These are phyloP conservation scores for Beauveria sp. DNA, from an alignment of 2,329 filamentous ascomycete genomes.

Conservation along the genomic window DNA sequence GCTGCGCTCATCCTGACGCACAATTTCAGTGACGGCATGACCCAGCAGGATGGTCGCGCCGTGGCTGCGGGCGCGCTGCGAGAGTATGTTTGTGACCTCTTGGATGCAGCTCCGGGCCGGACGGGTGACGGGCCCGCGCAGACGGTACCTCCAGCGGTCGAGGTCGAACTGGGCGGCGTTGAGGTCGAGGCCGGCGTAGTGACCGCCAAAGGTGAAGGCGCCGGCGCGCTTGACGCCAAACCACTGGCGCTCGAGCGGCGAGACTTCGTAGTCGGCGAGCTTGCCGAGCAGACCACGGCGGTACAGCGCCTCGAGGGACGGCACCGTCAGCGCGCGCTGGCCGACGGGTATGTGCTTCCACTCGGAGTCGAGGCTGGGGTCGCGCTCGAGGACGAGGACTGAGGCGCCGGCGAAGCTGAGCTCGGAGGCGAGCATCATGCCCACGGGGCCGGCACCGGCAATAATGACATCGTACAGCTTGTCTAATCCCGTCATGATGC, in stretches of 20 bases:
- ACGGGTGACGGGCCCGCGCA: constrained; percentile 22
- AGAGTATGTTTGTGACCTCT: constrained; percentile 16
- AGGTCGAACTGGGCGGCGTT: constrained; percentile 22
- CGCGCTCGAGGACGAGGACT: constrained; percentile 29
- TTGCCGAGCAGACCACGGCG: constrained; percentile 30
- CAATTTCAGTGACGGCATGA: constrained; percentile 17
- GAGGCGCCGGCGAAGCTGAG: constrained; percentile 24
- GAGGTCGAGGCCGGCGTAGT: constrained; percentile 25
- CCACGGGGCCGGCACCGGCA: constrained; percentile 28
- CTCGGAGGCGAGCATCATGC: constrained; percentile 30
- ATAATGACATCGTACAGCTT: constrained; percentile 27
- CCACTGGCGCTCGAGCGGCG: constrained; percentile 14
- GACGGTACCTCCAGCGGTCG: constrained; percentile 22
- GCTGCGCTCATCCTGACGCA: constrained; percentile 16
- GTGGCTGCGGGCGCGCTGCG: constrained; percentile 19
- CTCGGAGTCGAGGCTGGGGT: constrained; percentile 4
- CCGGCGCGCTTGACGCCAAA: constrained; percentile 3
- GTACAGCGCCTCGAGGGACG: constrained; percentile 28
- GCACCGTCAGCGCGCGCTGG: constrained; percentile 25
- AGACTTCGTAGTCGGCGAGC: constrained; percentile 15
- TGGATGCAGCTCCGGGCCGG: constrained; percentile 17
- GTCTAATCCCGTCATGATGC: constrained; percentile 4
- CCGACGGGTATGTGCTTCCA: constrained; percentile 25
- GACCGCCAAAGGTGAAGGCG: constrained; percentile 21
- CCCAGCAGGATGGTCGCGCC: constrained; percentile 23